These are phyloP conservation scores for Lipomyces chichibuensis DNA, from an alignment of 805 yeast genomes.

Conservation along the genomic window DNA sequence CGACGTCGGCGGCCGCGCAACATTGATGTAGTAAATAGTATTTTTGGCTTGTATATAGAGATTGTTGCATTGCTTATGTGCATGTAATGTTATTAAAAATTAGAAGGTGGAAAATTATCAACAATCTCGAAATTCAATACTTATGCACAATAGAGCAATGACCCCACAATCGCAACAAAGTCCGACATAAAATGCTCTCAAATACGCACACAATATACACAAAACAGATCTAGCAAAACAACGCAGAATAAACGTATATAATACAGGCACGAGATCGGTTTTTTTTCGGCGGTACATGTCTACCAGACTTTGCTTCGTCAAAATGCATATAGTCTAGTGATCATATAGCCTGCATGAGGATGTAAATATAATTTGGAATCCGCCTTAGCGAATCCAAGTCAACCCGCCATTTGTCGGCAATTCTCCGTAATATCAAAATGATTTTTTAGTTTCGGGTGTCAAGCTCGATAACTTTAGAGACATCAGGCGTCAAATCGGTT, in stretches of 20 bases:
- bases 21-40: conserved; percentile 60
- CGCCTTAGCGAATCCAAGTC: too few species aligned
- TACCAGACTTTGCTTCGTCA: neutral
- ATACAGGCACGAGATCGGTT: neutral
- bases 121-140: neutral
- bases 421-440: neutral
- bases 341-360: neutral
- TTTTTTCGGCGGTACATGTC: neutral
- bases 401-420: too few species aligned
- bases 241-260: neutral
- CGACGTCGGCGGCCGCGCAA: conserved; percentile 82
- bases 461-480: conserved; percentile 11
- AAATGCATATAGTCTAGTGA: neutral
- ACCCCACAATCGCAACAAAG: neutral
- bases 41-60: neutral
- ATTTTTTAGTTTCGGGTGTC: neutral
- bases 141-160: neutral
- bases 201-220: neutral
- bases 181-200: neutral
- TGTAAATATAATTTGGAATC: neutral
- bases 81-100: neutral
- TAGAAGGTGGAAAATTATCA: neutral
- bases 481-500: conserved; percentile 4
- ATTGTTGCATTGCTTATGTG: neutral
- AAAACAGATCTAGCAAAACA: neutral